Base-by-base conservation (phyloP, 257 asterid species). In the Nemophila menziesii region DNA sequence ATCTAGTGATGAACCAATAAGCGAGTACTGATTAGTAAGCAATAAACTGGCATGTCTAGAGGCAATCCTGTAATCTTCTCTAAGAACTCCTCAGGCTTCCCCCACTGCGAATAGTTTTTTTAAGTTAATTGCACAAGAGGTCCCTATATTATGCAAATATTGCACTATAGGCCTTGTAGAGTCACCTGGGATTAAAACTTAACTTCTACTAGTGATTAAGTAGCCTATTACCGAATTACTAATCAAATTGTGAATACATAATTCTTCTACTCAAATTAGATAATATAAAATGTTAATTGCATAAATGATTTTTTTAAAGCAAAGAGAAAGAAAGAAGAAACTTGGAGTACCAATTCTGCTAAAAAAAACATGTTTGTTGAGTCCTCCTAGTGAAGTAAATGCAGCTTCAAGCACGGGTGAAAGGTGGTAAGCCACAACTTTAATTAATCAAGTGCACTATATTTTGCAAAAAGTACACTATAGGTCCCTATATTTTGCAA, bases 391-490 rank as follows among this genome's bases (percentile, higher is more conserved):
- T 23, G 92, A 86, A 49, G 98, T 85, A 76, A 90, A 90, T 60
- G 98, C 93, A 62, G 92, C 72, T 70, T 85, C 98, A 44, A 90
- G 96, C 65, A 90, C 94, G 48, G 94, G 93, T 36, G 94, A 80
- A 33, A 81, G 87, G n/a, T n/a, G n/a, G 69, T 90, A 85, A 21
- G 98, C 92, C 33, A 85, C 98, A 62, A 85, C 93, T 73, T 94
- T 90, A 75, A 39, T 49, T 48, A 56, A 24, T 12, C 37, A 62
- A 68, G n/a, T n/a, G n/a, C n/a, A n/a, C n/a, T n/a, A n/a, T n/a
- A n/a, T n/a, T n/a, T n/a, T n/a, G n/a, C n/a, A n/a, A n/a, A n/a
- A n/a, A n/a, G n/a, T n/a, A n/a, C n/a, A n/a, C n/a, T n/a, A n/a
- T n/a, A n/a, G n/a, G n/a, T n/a, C n/a, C n/a, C n/a, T n/a, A n/a